Base-by-base conservation (phyloP, 192 early-diverging fungal genomes). In the Entomortierella lignicola region DNA sequence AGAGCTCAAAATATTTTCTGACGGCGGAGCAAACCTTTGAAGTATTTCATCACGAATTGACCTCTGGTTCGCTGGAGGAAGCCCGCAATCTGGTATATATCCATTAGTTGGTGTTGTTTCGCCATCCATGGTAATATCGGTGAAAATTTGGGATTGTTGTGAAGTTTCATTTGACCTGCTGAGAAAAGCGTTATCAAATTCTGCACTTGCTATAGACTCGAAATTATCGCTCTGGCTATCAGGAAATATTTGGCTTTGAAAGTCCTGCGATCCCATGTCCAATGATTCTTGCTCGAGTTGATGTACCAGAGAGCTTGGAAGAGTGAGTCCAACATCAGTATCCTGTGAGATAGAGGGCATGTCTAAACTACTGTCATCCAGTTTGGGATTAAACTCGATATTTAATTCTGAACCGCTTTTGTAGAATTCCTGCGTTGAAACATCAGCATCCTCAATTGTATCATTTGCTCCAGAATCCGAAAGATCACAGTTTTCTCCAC, bases 141-240 rank as follows among this genome's bases (percentile, higher is more conserved):
- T 23, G 20, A 37, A 10, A 4, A 4, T 53, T 51, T 8, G 21
- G n/a, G 15, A 47, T 47, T 12, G 44, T 25, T 60, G 50, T 17
- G 25, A n/a, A 1, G 59, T 50, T 17, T 62, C 52, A 20, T 47
- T 59, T 10, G 60, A 68, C 17, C 29, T 25, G n/a, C 47, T 30
- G 2, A 48, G 47, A 5, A 61, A 18, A 8, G 23, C 65, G 4
- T 66, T 21, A 12, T 66, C 13, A 23, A 69, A 32, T 5, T 55
- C 73, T 8, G 66, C 57, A 26, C 31, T 59, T 6, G 66, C 51
- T 8, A 75, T 56, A 8, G 15, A 64, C n/a, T 62, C 60, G 54
- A 77, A 69, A 12, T 52, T 44, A 42, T 68, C 66, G 26, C 52
- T 43, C 39, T 63, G 67, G 27, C 57, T 70, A 20, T 66, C 67